Conservation (phyloP, 2,329 filamentous ascomycete genomes). For the Pestalotiopsis sp. region DNA sequence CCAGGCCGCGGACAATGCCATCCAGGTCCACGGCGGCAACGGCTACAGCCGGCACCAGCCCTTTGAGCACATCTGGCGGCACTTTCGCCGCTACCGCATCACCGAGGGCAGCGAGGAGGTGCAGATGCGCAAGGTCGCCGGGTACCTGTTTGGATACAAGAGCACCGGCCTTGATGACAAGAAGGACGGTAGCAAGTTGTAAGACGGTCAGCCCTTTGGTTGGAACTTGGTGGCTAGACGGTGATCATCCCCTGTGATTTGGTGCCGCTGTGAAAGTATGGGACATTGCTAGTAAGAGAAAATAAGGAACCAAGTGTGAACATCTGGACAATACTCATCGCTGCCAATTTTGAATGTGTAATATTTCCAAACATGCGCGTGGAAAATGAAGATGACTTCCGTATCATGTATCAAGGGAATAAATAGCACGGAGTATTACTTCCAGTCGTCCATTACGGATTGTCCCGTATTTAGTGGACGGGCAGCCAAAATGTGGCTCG, state of each 20-base stretch:
- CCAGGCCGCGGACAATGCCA: conserved; percentile 61
- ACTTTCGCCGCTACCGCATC: conserved; percentile 63
- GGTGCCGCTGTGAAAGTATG: too few relatives aligned
- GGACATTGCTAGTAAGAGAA: too few relatives aligned
- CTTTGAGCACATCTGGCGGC: conserved; percentile 66
- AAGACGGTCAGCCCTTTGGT: background rate
- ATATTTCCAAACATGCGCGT: too few relatives aligned
- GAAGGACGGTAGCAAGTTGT: background rate
- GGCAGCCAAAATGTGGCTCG: background rate
- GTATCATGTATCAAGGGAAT: too few relatives aligned
- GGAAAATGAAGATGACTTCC: too few relatives aligned
- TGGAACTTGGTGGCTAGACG: too few relatives aligned
- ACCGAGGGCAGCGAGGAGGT: conserved; percentile 67
- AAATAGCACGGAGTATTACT: too few relatives aligned
- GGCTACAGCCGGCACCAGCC: conserved; percentile 59
- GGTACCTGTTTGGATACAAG: conserved; percentile 60
- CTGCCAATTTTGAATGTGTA: too few relatives aligned
- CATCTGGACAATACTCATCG: too few relatives aligned
- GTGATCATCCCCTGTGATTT: background rate
- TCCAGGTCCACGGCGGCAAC: conserved; percentile 61
- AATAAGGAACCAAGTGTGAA: too few relatives aligned
- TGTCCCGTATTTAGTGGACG: too few relatives aligned
- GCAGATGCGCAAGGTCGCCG: conserved; percentile 65
- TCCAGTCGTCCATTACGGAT: too few relatives aligned
- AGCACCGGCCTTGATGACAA: conserved; percentile 62